Conservation (phyloP, 2,329 filamentous ascomycete species). For the Capronia epimyces region DNA sequence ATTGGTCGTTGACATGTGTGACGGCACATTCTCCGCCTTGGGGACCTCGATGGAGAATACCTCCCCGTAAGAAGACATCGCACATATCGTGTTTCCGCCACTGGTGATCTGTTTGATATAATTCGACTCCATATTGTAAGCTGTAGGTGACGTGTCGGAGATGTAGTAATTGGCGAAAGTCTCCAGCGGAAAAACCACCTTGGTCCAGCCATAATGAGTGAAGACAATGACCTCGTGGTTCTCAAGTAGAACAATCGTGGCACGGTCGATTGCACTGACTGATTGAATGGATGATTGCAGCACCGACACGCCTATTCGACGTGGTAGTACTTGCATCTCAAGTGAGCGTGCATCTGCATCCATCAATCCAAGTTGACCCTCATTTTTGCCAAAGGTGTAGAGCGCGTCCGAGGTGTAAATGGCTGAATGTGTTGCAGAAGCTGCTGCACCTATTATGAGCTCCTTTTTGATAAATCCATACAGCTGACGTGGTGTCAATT, state of each 20-base stretch:
- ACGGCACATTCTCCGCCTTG: conserved; percentile 57
- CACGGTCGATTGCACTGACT: conserved; percentile 83
- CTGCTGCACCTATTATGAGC: conserved; percentile 70
- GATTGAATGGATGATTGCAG: conserved; percentile 67
- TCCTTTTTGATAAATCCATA: conserved; percentile 91
- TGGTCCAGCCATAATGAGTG: conserved; percentile 92
- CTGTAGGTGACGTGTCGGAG: conserved; percentile 55
- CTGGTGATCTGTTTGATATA: conserved; percentile 71
- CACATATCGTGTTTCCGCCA: conserved; percentile 87
- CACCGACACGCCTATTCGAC: conserved; percentile 81
- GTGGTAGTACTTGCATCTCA: conserved; percentile 72
- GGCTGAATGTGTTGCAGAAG: conserved; percentile 86
- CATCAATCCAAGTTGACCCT: conserved; percentile 87
- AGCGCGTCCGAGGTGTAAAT: conserved; percentile 74
- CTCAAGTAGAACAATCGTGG: conserved; percentile 77
- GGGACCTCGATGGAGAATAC: conserved; percentile 79
- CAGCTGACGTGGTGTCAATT: conserved; percentile 75
- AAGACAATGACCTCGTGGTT: conserved; percentile 91
- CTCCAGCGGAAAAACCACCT: conserved; percentile 75
- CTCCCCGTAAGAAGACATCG: conserved; percentile 76
- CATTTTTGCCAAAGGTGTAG: conserved; percentile 92
- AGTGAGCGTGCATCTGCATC: conserved; percentile 91
- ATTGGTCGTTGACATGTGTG: conserved; percentile 76
- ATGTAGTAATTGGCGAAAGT: conserved; percentile 66
- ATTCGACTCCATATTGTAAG: conserved; percentile 60